These are phyloP conservation scores for Datura wrightii DNA, from an alignment of 257 asterid species.

Conservation along the genomic window DNA sequence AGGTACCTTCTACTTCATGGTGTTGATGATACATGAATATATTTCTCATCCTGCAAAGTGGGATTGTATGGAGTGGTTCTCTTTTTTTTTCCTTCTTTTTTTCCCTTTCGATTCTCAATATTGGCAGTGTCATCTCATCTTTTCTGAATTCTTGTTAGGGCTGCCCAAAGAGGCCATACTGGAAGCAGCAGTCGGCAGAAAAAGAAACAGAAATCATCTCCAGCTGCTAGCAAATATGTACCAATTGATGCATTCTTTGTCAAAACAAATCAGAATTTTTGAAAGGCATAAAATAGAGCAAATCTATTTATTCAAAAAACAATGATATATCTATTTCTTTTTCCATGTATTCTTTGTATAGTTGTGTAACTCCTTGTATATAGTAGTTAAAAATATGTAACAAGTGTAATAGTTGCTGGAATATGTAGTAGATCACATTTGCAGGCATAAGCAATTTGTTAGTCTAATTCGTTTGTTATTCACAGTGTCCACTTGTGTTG, in stretches of 20 bases:
- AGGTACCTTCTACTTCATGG: slow-evolving; percentile 42
- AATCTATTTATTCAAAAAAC: neutral
- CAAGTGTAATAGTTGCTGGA: neutral
- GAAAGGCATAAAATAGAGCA: slow-evolving; percentile 23
- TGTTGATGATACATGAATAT: neutral
- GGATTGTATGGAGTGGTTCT: neutral
- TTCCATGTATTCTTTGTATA: neutral
- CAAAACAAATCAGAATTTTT: slow-evolving; percentile 57
- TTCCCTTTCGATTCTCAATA: neutral
- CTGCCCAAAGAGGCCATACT: slow-evolving; percentile 44
- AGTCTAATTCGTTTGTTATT: neutral
- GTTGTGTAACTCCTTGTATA: slow-evolving; percentile 1
- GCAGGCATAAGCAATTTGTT: neutral
- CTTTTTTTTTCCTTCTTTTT: neutral
- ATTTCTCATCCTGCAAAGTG: neutral
- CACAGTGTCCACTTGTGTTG: neutral
- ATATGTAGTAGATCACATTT: neutral
- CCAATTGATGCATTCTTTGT: slow-evolving; percentile 80
- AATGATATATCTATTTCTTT: neutral
- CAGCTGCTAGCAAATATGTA: slow-evolving; percentile 60
- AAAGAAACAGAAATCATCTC: slow-evolving; percentile 71
- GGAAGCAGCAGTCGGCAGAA: slow-evolving; percentile 46
- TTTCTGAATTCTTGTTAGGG: slow-evolving; percentile 43
- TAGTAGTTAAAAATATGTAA: neutral
- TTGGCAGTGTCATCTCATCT: neutral